A percentile compares a stretch with the other conserved stretches of the same genome.
phyloP scores from a whole-genome alignment of 345 rosid species.

The Brassica juncea region DNA sequence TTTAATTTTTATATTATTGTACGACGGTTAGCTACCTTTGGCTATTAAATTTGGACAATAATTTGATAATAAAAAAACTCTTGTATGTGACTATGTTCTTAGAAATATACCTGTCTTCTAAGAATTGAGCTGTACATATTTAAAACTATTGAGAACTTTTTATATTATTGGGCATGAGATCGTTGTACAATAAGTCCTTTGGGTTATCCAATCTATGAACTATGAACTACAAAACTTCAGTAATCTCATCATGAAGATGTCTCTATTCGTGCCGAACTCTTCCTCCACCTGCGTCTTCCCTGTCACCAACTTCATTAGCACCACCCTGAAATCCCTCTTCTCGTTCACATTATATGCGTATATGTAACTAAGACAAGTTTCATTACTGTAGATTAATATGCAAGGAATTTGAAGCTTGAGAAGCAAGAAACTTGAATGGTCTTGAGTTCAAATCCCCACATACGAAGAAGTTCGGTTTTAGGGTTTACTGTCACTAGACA shows the following conservation, averaged over 20 bases:
- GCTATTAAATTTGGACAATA: not conserved
- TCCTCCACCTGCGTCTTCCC: slow-evolving; percentile 69
- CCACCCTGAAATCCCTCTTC: slow-evolving; percentile 87
- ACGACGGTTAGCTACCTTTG: not conserved
- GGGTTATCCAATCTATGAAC: not conserved
- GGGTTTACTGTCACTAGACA: not conserved
- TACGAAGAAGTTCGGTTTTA: not conserved
- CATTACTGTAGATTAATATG: not conserved
- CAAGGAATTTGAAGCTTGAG: not conserved
- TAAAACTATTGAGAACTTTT: not conserved
- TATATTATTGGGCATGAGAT: not conserved
- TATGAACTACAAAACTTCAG: not conserved
- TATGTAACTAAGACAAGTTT: not conserved
- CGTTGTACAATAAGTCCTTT: not conserved
- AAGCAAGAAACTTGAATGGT: slow-evolving; percentile 1
- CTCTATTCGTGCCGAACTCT: slow-evolving; percentile 66
- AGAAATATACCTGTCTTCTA: not conserved
- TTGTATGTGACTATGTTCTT: not conserved
- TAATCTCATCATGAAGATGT: slow-evolving; percentile 46
- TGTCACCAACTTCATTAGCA: slow-evolving; percentile 74
- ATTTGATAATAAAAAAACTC: not conserved
- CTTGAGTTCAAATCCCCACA: not conserved
- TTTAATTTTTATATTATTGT: no score
- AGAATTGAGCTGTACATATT: not conserved
- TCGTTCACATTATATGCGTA: slow-evolving; percentile 64